Evolutionary conservation across 495 filamentous ascomycete species (phyloP), one percentile per base, ranked within the genome.

Genomic region (Neurospora sp.): DNA sequence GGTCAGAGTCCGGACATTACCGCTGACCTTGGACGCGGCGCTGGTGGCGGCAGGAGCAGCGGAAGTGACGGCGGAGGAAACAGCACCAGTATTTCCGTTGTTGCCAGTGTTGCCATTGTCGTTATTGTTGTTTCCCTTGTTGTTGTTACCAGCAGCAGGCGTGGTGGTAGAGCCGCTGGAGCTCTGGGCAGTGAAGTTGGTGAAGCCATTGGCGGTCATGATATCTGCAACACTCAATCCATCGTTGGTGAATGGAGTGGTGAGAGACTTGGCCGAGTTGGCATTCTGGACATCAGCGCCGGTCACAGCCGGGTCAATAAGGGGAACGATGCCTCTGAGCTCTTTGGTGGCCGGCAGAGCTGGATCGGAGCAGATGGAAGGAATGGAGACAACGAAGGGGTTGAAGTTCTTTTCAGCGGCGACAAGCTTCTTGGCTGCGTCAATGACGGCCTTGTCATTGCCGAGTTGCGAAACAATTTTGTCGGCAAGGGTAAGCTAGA

Each of bases 401-500:
- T 91, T 91, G 83, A 88, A 88, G 85, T 91, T 90, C 82, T 89
- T 87, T 83, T 91, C 89, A n/a, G 89, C 88, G 14, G 85, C 85
- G 7, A 91, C 89, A 0, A 90, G 82, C 9, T 83, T 85, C 69
- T 85, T 84, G 40, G 89, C 89, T 6, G 85, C 89, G 10, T 83
- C 81, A 70, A 90, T 83, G 69, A 87, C 88, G 72, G 81, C 78
- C 27, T 82, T 77, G 70, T 86, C 84, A 71, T 76, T 84, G 14
- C 85, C 86, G 39, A 91, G 87, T 31, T 84, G 81, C 40, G 84
- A 73, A 38, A 91, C 81, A 79, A 90, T 89, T 71, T 84, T 75
- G 75, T 91, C 89, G 76, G 88, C 89, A 16, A 86, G 82, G 9
- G 77, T 75, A 69, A 91, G 89, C 87, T 88, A 40, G 14, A 65